phyloP scores from a whole-genome alignment of 2,329 filamentous ascomycete genomes.

The Talaromyces sp. region DNA sequence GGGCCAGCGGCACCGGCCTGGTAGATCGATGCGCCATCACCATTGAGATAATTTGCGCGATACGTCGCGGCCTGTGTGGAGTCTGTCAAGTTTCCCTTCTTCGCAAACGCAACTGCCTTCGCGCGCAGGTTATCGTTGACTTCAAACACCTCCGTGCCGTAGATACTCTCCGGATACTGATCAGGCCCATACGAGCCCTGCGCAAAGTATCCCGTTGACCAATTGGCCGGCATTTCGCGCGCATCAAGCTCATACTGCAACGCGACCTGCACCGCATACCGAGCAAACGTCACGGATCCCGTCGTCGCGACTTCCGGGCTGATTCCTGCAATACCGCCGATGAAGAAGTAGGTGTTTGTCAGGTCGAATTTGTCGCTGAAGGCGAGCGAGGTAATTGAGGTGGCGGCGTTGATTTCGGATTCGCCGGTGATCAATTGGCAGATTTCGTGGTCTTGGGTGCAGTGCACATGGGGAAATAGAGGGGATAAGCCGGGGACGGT shows the following conservation, averaged over 20 bases:
- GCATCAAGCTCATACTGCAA: constrained; percentile 74
- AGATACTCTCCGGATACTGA: constrained; percentile 59
- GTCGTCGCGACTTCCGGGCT: constrained; percentile 67
- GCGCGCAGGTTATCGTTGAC: constrained; percentile 60
- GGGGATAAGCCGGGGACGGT: constrained; percentile 64
- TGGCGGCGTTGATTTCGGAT: constrained; percentile 72
- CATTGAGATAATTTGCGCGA: constrained; percentile 51
- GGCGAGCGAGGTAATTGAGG: constrained; percentile 63
- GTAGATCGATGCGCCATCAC: constrained; percentile 33
- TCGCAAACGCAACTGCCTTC: constrained; percentile 53
- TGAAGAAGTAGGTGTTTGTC: constrained; percentile 65
- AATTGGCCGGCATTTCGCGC: constrained; percentile 65
- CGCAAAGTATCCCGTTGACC: constrained; percentile 66
- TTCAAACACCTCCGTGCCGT: constrained; percentile 70
- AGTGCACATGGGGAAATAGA: constrained; percentile 64
- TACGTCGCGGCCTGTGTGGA: constrained; percentile 52
- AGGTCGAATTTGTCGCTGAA: constrained; percentile 64
- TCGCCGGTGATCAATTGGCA: constrained; percentile 70
- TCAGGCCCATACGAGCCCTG: constrained; percentile 58
- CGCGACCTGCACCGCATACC: constrained; percentile 70
- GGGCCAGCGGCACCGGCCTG: constrained; percentile 50
- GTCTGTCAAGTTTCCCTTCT: constrained; percentile 55
- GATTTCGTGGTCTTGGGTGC: constrained; percentile 58
- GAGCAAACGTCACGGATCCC: constrained; percentile 64
- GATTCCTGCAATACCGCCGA: constrained; percentile 72